Evolutionary conservation across 148 eudicot genomes (phyloP).

Genomic region (Arbutus unedo): DNA sequence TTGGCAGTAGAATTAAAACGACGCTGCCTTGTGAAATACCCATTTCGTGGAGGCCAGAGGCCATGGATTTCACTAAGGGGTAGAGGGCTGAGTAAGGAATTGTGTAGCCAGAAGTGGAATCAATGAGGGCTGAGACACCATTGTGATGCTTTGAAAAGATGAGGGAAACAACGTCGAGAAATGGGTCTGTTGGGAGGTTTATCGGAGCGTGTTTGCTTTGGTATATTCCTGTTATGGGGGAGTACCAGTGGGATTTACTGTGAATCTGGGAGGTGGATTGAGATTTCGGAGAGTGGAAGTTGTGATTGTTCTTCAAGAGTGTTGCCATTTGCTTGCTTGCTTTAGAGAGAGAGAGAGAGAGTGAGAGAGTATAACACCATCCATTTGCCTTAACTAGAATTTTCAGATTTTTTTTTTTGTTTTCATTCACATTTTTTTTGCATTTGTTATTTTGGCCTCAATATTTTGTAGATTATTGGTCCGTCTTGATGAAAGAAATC

Average conservation of each 20-base stretch:
- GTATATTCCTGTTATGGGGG: constrained; percentile 63
- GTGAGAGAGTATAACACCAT: too few relatives aligned
- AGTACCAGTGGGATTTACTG: constrained; percentile 35
- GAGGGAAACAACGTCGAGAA: constrained; percentile 68
- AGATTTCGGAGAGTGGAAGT: background rate
- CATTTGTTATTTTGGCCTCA: too few relatives aligned
- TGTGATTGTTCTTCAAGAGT: background rate
- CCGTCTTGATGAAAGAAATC: too few relatives aligned
- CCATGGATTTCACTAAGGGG: constrained; percentile 58
- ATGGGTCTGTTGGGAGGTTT: constrained; percentile 57
- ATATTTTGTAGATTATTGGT: too few relatives aligned
- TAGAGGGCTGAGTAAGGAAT: constrained; percentile 49
- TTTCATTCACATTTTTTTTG: too few relatives aligned
- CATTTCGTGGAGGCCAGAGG: constrained; percentile 51
- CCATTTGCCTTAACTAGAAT: too few relatives aligned
- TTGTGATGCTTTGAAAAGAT: constrained; percentile 58
- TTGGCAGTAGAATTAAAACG: constrained; percentile 62
- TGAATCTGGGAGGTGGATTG: background rate
- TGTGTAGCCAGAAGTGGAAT: constrained; percentile 59
- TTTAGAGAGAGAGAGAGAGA: background rate
- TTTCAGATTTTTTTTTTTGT: too few relatives aligned
- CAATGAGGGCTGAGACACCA: constrained; percentile 50
- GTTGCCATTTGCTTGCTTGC: background rate
- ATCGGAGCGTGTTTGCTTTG: constrained; percentile 49
- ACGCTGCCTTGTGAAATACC: constrained; percentile 78